These are phyloP conservation scores for Entomortierella beljakovae DNA, from an alignment of 192 early-diverging fungal species.

Conservation along the genomic window DNA sequence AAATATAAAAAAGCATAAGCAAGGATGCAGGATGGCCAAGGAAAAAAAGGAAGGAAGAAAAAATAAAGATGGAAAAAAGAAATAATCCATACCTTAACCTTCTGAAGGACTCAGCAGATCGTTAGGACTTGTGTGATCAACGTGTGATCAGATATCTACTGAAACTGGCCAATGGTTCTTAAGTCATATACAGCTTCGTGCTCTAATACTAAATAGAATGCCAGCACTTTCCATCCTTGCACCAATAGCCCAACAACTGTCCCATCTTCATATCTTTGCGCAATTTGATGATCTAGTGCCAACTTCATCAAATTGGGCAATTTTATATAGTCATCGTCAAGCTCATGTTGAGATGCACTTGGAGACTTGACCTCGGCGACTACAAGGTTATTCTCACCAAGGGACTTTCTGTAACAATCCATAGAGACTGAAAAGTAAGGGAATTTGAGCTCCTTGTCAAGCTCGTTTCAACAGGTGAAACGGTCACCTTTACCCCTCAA, in stretches of 20 bases:
- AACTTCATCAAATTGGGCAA: neutral
- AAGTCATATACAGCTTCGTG: neutral
- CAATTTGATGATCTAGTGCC: neutral
- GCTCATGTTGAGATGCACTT: neutral
- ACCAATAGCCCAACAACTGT: neutral
- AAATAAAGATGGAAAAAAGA: too few relatives aligned
- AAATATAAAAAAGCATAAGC: too few relatives aligned
- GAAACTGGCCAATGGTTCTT: neutral
- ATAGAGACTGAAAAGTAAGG: constrained; percentile 7
- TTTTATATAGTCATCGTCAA: neutral
- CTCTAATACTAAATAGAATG: neutral
- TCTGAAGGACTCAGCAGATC: too few relatives aligned
- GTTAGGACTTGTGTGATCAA: neutral
- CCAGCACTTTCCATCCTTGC: neutral
- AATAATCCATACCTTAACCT: too few relatives aligned
- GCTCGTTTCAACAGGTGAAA: neutral
- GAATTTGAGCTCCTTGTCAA: constrained; percentile 7
- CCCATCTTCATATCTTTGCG: neutral
- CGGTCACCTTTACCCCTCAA: constrained; percentile 7
- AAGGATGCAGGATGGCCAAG: too few relatives aligned
- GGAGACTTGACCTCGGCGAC: neutral
- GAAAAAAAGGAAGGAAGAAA: too few relatives aligned
- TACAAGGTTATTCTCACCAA: neutral
- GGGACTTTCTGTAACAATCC: neutral
- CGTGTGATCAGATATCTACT: neutral